Conservation (phyloP, 2,329 filamentous ascomycete genomes). For the Fusarium sp. region DNA sequence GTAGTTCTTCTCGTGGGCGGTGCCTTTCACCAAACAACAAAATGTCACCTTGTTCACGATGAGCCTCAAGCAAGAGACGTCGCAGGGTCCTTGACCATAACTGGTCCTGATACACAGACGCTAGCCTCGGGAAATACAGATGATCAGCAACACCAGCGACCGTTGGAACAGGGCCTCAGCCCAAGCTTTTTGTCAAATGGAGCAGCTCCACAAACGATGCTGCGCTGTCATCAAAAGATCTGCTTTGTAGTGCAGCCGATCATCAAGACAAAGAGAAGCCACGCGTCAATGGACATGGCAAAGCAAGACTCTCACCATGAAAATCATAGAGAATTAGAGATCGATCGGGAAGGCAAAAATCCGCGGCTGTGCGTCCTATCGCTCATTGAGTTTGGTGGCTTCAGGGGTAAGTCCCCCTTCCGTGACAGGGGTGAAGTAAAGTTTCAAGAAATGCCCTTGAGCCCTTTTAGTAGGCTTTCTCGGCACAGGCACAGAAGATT, state of each 20-base stretch:
- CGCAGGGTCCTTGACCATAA: constrained; percentile 1
- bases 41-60: background rate
- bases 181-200: constrained; percentile 30
- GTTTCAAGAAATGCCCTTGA: constrained; percentile 36
- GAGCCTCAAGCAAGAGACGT: constrained; percentile 5
- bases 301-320: background rate
- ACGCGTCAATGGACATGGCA: constrained; percentile 17
- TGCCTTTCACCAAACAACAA: background rate
- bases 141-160: constrained; percentile 35
- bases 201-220: constrained; percentile 30
- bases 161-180: constrained; percentile 25
- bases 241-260: constrained; percentile 14
- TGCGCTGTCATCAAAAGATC: constrained; percentile 28
- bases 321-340: background rate
- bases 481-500: constrained; percentile 4
- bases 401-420: constrained; percentile 34
- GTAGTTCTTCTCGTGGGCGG: background rate
- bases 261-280: constrained; percentile 19
- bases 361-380: background rate
- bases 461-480: background rate
- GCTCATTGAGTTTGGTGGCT: constrained; percentile 16
- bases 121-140: constrained; percentile 15
- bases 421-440: constrained; percentile 24
- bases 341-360: background rate
- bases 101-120: background rate